Conservation (phyloP, 805 yeast genomes). For the Myxozyma neglecta region DNA sequence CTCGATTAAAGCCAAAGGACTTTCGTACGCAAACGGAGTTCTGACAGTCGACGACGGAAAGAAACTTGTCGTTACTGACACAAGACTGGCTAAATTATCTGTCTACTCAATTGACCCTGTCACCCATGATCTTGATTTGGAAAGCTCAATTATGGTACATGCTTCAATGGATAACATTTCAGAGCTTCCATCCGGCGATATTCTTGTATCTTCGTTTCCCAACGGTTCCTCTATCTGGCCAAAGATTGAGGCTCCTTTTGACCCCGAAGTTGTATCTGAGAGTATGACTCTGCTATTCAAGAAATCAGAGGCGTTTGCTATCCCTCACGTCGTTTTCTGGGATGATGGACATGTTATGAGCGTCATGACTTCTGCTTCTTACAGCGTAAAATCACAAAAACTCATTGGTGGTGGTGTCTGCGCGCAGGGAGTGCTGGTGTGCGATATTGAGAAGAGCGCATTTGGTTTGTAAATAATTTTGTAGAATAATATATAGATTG, state of each 20-base stretch:
- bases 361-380: slow-evolving; percentile 11
- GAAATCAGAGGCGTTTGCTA: slow-evolving; percentile 1
- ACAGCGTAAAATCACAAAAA: not conserved
- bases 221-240: slow-evolving; percentile 3
- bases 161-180: slow-evolving; percentile 10
- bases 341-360: slow-evolving; percentile 11
- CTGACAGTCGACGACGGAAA: slow-evolving; percentile 8
- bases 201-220: slow-evolving; percentile 17
- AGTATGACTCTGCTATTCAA: slow-evolving; percentile 10
- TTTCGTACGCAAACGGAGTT: slow-evolving; percentile 16
- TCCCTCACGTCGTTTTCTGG: slow-evolving; percentile 14
- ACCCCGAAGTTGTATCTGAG: not conserved
- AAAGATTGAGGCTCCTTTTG: slow-evolving; percentile 12
- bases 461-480: slow-evolving; percentile 1
- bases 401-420: slow-evolving; percentile 18
- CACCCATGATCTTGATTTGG: slow-evolving; percentile 10
- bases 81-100: slow-evolving; percentile 3
- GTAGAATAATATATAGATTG: not conserved
- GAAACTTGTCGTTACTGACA: slow-evolving; percentile 13
- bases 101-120: slow-evolving; percentile 5
- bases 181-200: slow-evolving; percentile 13
- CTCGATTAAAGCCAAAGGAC: not conserved
- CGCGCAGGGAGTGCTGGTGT: slow-evolving; percentile 7
- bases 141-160: not conserved
- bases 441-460: slow-evolving; percentile 4